These are phyloP conservation scores for Cystobasidiopsis lactophilus DNA, from an alignment of 768 basidiomycete genomes.

Conservation along the genomic window DNA sequence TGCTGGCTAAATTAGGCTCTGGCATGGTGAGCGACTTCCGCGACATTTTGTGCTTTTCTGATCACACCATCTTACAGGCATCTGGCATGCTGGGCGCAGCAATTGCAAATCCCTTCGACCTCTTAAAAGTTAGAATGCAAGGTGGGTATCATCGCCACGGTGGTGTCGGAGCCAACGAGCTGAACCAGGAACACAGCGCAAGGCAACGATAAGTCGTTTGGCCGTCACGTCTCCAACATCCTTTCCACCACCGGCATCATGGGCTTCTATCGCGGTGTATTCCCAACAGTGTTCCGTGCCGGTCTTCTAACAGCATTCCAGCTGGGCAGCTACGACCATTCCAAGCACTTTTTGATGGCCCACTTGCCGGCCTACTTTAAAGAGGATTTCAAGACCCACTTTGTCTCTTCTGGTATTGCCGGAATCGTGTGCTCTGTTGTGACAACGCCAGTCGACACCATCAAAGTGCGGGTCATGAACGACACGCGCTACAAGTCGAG, in stretches of 20 bases:
- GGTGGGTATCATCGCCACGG: too few species aligned
- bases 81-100: constrained; percentile 18
- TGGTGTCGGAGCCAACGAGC: too few species aligned
- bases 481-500: constrained; percentile 14
- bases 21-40: neutral
- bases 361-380: constrained; percentile 14
- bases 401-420: constrained; percentile 15
- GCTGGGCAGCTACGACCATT: constrained; percentile 16
- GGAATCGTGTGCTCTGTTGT: constrained; percentile 18
- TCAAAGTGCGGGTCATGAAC: constrained; percentile 20
- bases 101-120: constrained; percentile 18
- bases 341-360: constrained; percentile 13
- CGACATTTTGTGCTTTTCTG: constrained; percentile 10
- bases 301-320: constrained; percentile 18
- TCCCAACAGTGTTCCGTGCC: constrained; percentile 16
- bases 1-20: constrained; percentile 11
- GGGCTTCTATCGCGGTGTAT: constrained; percentile 16
- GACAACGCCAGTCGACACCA: constrained; percentile 11
- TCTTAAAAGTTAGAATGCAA: constrained; percentile 19
- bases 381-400: constrained; percentile 17
- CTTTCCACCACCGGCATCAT: neutral
- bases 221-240: constrained; percentile 4
- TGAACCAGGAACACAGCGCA: too few species aligned
- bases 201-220: constrained; percentile 9
- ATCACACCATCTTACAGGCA: neutral